A percentile compares a stretch with the other conserved stretches of the same genome.
These are phyloP conservation scores for Rubus parviflorus DNA, from an alignment of 306 rosid species.

Conservation along the genomic window DNA sequence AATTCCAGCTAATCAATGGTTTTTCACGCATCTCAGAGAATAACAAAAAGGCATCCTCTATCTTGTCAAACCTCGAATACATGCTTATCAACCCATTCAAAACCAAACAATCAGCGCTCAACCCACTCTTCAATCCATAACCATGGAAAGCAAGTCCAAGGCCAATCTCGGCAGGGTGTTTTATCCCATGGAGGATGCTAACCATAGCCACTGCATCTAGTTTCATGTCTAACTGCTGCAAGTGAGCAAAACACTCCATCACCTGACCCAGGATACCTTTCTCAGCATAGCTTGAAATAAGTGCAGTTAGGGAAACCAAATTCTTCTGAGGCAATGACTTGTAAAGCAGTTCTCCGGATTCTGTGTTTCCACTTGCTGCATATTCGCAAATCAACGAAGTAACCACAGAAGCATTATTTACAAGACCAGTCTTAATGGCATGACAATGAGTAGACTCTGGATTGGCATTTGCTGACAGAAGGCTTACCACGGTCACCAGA, in stretches of 20 bases:
- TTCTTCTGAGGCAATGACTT: conserved; percentile 40
- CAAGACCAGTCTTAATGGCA: conserved; percentile 52
- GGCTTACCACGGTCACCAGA: conserved; percentile 63
- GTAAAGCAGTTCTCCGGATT: conserved; percentile 50
- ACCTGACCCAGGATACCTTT: conserved; percentile 48
- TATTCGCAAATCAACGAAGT: conserved; percentile 68
- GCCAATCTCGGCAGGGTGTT: conserved; percentile 42
- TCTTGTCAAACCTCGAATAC: conserved; percentile 65
- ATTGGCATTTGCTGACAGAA: conserved; percentile 60
- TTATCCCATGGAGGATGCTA: conserved; percentile 70
- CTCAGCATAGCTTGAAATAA: conserved; percentile 60
- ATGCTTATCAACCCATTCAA: conserved; percentile 74
- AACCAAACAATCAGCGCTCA: conserved; percentile 48
- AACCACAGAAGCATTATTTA: conserved; percentile 46
- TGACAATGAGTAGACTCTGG: conserved; percentile 53
- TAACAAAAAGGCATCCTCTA: conserved; percentile 50
- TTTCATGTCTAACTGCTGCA: conserved; percentile 48
- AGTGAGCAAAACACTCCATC: conserved; percentile 43
- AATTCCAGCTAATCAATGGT: conserved; percentile 66
- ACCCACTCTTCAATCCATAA: conserved; percentile 58
- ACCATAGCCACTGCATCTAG: conserved; percentile 70
- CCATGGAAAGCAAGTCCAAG: conserved; percentile 65
- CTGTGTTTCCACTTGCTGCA: conserved; percentile 47
- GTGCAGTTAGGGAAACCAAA: conserved; percentile 65
- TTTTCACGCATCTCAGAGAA: conserved; percentile 47